Evolutionary conservation across 108 stramenopile species (phyloP).

Genomic region (Conticribra weissflogii): DNA sequence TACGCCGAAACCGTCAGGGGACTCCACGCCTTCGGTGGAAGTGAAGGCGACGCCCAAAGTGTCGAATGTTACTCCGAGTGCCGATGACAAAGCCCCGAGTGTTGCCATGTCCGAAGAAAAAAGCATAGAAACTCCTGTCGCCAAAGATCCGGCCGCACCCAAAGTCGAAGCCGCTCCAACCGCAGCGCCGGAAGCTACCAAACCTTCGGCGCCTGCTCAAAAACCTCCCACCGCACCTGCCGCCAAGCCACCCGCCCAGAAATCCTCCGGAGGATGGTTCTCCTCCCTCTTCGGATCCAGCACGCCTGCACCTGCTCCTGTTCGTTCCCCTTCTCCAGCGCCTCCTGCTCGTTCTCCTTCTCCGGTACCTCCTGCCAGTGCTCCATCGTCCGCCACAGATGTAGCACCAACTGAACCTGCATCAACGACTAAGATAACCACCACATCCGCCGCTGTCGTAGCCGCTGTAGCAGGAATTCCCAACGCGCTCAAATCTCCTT

Average conservation of each 20-base stretch:
- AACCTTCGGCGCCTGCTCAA: background rate
- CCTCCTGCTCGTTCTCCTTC: background rate
- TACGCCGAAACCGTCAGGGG: background rate
- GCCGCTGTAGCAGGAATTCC: background rate
- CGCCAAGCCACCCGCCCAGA: background rate
- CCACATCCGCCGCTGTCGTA: background rate
- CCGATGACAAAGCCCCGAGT: background rate
- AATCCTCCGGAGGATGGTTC: constrained; percentile 21
- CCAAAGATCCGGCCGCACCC: background rate
- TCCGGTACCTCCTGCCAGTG: background rate
- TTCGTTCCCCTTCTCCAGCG: background rate
- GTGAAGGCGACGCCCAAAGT: constrained; percentile 6
- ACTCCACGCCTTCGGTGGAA: background rate
- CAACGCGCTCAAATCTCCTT: background rate
- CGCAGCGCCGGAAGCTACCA: background rate
- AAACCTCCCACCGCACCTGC: background rate
- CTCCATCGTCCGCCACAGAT: background rate
- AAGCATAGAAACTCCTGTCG: background rate
- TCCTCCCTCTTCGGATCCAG: constrained; percentile 11
- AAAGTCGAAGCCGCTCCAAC: background rate
- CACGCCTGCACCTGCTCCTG: too few relatives aligned
- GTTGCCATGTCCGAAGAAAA: background rate
- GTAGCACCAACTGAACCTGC: background rate
- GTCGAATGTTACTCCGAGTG: background rate
- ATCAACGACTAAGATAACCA: background rate